These are phyloP conservation scores for Nakazawaea wyomingensis DNA, from an alignment of 805 yeast genomes.

Conservation along the genomic window DNA sequence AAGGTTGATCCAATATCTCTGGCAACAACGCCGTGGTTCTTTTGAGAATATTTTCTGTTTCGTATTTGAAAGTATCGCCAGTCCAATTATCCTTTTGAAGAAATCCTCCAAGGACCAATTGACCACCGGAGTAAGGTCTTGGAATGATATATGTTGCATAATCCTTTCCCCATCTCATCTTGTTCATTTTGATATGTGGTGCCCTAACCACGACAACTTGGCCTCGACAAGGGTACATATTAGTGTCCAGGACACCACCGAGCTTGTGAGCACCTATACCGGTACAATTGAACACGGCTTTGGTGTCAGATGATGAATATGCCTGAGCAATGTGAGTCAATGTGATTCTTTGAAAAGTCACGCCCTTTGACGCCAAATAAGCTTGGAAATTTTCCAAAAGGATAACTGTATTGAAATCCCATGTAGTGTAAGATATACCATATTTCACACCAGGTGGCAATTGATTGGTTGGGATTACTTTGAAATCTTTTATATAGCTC, in stretches of 20 bases:
- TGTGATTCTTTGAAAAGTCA: constrained; percentile 41
- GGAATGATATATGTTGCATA: constrained; percentile 68
- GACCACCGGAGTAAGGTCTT: constrained; percentile 60
- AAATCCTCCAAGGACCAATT: constrained; percentile 72
- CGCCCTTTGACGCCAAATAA: constrained; percentile 43
- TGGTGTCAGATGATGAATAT: constrained; percentile 26
- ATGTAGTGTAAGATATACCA: constrained; percentile 54
- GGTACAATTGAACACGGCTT: constrained; percentile 66
- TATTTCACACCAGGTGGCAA: constrained; percentile 48
- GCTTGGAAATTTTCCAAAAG: constrained; percentile 44
- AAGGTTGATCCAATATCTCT: constrained; percentile 35
- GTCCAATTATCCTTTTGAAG: constrained; percentile 60
- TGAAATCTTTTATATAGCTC: constrained; percentile 45
- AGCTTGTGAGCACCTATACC: constrained; percentile 64
- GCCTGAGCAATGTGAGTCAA: constrained; percentile 57
- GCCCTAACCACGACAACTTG: constrained; percentile 72
- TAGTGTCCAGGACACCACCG: constrained; percentile 60
- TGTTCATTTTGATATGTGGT: constrained; percentile 59
- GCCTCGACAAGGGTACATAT: constrained; percentile 71
- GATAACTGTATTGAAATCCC: constrained; percentile 70
- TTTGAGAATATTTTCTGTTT: constrained; percentile 55
- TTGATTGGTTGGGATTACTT: constrained; percentile 28
- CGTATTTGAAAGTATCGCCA: constrained; percentile 49
- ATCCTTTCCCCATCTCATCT: constrained; percentile 54
- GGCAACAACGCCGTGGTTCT: constrained; percentile 53